Evolutionary conservation across 805 yeast genomes (phyloP), one percentile per base, ranked within the genome.

Genomic region (Candida incommunis): DNA sequence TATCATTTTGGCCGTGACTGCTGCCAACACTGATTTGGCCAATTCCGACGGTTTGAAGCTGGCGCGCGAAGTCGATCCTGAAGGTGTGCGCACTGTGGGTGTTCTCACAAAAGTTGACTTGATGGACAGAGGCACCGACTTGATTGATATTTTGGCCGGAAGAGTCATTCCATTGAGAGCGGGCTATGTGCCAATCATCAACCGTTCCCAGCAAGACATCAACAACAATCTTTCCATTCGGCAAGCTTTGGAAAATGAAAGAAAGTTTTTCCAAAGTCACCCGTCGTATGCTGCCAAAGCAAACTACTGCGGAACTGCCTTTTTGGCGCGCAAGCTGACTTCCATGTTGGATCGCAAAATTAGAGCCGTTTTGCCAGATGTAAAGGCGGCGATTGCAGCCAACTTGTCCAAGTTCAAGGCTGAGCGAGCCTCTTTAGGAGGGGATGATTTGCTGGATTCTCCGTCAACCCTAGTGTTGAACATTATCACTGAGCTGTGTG

Each of bases 121-220:
- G 53, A 92, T 92, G 98, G 98, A 92, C 62, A 80, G 84, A 56
- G 98, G 98, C 46, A 92, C 98, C 3, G 95, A 92, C 66, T 97
- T 92, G 40, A 77, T 87, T 55, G 98, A 92, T 61, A 88, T 92
- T 56, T 71, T 92, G 50, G 90, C 96, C 15, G 96, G 96, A 43
- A 74, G 96, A 62, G 94, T 92, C 43, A 88, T 92, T 58, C 96
- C 96, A 13, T 74, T 92, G 57, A 75, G 96, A 65, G 82, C 85
- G 48, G 98, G 98, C 46, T 92, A 90, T 58, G 94, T 88, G 48
- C 97, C 98, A 2, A 98, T 92, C 45, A 87, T 88, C 56, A 87
- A 87, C 67, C 79, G 98, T 67, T 96, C 96, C 56, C 98, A 92
- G 69, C 85, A 82, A 59, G 98, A 92, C 68, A 92, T 92, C 58